These are phyloP conservation scores for Pelargonium australe DNA, from an alignment of 441 rosid species.

Conservation along the genomic window DNA sequence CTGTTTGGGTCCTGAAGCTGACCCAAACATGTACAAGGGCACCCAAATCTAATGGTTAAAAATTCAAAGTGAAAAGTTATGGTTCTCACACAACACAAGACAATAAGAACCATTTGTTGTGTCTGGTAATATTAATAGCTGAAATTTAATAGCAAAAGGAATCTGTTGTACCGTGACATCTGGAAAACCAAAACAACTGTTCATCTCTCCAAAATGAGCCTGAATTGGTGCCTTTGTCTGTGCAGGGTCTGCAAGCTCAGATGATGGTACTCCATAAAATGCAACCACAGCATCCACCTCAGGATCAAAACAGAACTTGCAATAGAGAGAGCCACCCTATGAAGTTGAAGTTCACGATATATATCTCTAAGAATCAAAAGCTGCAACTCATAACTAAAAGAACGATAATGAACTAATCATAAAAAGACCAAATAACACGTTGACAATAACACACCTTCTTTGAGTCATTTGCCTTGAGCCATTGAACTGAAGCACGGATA, in stretches of 20 bases:
- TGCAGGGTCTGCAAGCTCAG: slow-evolving; percentile 75
- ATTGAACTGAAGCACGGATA: slow-evolving; percentile 67
- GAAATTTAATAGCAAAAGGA: background rate
- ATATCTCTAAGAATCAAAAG: background rate
- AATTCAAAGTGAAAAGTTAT: no score
- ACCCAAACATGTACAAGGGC: no score
- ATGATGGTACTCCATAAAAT: slow-evolving; percentile 80
- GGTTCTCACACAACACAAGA: no score
- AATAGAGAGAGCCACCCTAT: slow-evolving; percentile 65
- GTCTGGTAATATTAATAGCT: no score
- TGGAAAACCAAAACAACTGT: slow-evolving; percentile 68
- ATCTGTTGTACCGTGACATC: slow-evolving; percentile 58
- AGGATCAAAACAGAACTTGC: slow-evolving; percentile 84
- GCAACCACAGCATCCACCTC: slow-evolving; percentile 84
- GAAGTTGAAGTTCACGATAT: background rate
- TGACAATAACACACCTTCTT: slow-evolving; percentile 44
- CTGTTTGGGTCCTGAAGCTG: no score
- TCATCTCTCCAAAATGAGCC: slow-evolving; percentile 95
- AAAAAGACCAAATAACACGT: no score
- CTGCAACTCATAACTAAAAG: background rate
- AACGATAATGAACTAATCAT: background rate
- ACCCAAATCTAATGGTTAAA: no score
- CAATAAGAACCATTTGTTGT: no score
- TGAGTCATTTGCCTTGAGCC: slow-evolving; percentile 87
- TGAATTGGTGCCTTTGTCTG: slow-evolving; percentile 82